phyloP scores from a whole-genome alignment of 140 eudicot species.

The Bidens hawaiensis region DNA sequence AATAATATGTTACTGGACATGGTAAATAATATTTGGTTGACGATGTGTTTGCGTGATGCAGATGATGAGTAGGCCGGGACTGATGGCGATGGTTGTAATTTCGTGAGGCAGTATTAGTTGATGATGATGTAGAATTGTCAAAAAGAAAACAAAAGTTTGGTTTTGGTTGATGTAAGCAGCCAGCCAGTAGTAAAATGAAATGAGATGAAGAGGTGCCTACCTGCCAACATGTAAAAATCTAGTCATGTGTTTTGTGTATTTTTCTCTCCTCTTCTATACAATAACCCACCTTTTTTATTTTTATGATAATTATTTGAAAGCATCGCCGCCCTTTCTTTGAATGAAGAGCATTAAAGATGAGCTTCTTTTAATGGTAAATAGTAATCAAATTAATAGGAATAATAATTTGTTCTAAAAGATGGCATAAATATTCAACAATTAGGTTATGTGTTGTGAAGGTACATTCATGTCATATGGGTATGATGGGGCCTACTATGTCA shows the following conservation, averaged over 20 bases:
- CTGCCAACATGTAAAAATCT: constrained; percentile 11
- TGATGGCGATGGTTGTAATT: constrained; percentile 16
- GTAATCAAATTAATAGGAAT: not conserved
- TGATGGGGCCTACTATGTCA: too few species aligned
- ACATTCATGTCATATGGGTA: too few species aligned
- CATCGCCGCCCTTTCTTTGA: not conserved
- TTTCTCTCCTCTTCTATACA: not conserved
- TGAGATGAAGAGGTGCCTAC: not conserved
- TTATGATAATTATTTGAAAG: not conserved
- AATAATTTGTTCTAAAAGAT: not conserved
- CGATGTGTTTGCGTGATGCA: constrained; percentile 3
- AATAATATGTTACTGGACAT: not conserved
- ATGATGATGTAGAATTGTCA: constrained; percentile 15
- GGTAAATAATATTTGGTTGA: not conserved
- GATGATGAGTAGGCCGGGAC: constrained; percentile 26
- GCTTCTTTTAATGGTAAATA: not conserved
- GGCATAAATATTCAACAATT: too few species aligned
- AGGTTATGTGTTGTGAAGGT: too few species aligned
- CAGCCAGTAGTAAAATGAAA: constrained; percentile 5
- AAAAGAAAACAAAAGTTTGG: not conserved
- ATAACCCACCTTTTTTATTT: not conserved
- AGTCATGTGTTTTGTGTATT: not conserved
- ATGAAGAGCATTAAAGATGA: not conserved
- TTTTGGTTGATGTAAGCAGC: constrained; percentile 4
- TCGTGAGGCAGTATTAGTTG: constrained; percentile 13